Conservation (phyloP, 2,329 filamentous ascomycete genomes). For the Fusarium redolens region DNA sequence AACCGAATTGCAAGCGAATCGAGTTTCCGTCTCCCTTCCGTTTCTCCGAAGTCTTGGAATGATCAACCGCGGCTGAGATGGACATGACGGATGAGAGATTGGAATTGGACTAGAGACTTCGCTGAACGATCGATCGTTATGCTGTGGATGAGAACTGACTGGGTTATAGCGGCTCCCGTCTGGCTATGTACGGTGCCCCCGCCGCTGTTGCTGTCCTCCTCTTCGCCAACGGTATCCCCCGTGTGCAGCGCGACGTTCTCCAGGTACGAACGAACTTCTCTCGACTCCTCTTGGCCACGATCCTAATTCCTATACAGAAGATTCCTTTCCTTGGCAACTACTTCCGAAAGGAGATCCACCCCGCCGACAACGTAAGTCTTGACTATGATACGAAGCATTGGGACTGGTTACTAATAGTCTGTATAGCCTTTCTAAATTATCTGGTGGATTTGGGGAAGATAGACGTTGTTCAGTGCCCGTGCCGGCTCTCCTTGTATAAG, state of each 20-base stretch:
- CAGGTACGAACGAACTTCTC: constrained; percentile 54
- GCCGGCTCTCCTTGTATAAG: constrained; percentile 52
- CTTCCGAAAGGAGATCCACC: constrained; percentile 65
- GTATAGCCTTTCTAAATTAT: constrained; percentile 55
- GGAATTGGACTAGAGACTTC: not conserved
- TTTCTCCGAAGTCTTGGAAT: constrained; percentile 33
- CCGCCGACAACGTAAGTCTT: constrained; percentile 71
- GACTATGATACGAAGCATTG: not conserved
- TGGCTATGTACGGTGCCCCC: constrained; percentile 67
- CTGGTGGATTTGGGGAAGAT: constrained; percentile 42
- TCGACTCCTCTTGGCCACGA: not conserved
- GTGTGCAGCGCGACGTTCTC: constrained; percentile 69
- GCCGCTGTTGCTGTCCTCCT: constrained; percentile 69
- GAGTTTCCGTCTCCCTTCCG: constrained; percentile 31
- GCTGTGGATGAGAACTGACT: constrained; percentile 23
- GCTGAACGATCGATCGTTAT: not conserved
- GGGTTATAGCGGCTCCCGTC: constrained; percentile 59
- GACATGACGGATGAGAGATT: not conserved
- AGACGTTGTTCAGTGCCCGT: constrained; percentile 45
- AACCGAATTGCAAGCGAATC: constrained; percentile 15
- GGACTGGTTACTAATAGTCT: constrained; percentile 36
- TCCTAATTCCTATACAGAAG: constrained; percentile 57
- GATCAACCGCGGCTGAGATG: not conserved
- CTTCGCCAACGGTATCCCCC: constrained; percentile 71
- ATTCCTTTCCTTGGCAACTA: constrained; percentile 63